Base-by-base conservation (phyloP, 352 stramenopile species). In the Globisporangium spiculum region DNA sequence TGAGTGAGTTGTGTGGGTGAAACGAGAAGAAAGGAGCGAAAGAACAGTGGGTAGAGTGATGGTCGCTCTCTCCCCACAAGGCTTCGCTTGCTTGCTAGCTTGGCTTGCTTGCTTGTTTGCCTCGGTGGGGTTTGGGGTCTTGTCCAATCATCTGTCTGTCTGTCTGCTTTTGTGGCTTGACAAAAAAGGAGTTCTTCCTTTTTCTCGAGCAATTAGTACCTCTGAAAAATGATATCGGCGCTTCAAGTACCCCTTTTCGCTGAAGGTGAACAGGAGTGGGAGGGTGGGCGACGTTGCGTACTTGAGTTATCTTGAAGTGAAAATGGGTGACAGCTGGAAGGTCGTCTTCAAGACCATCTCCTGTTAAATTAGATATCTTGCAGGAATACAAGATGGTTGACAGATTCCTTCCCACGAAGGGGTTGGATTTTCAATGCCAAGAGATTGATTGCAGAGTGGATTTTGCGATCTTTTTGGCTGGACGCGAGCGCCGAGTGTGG, bases 1-100 rank as follows among this genome's bases (percentile, higher is more conserved):
- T 56, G 20, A 7, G 20, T 54, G 46, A 22, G 48, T 27, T 58
- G 56, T 48, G 56, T 61, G 56, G 56, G 56, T 61, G 56, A 61
- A 61, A 61, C 38, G 8, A 16, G 30, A 34, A 36, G 14, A 59
- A 52, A 27, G 9, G 38, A 65, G 27, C 38, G 60, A 65, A 56
- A 66, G 60, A 60, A 60, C 44, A 55, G 18, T 30, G 10, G n/a
- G 3, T 9, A 56, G 60, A 66, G 60, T 66, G 60, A 66, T 59
- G 60, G 60, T 66, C 30, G 27, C 5, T 66, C 26, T 52, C 44
- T 52, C 44, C 44, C 3, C 44, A 50, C 16, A 44, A 14, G 14
- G 12, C 36, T 38, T 38, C 32, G 32, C 8, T 38, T 38, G 32
- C 32, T 12, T 38, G 32, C 6, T 34, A 12, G 34, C 38, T 46